Percentiles rank a stretch among this genome's conserved stretches.
phyloP scores from a whole-genome alignment of 768 basidiomycete species.

The Lactarius sp. region DNA sequence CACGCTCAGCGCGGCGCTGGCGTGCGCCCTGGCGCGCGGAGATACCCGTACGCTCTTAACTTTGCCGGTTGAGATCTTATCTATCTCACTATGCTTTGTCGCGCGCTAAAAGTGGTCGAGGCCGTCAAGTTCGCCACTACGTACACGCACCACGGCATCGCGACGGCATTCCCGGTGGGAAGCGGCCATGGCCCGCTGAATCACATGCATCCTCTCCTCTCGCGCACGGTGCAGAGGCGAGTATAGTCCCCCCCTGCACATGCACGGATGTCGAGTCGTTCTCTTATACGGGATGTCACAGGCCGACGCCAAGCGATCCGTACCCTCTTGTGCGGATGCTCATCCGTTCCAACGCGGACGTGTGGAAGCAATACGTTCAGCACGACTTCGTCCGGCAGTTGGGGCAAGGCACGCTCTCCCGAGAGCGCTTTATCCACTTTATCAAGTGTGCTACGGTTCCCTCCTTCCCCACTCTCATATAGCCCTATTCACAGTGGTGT shows the following conservation, averaged over 20 bases:
- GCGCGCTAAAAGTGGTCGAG: slow-evolving; percentile 42
- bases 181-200: slow-evolving; percentile 81
- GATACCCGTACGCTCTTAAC: slow-evolving; percentile 34
- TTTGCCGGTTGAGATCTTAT: not conserved
- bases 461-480: not conserved
- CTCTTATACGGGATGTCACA: not conserved
- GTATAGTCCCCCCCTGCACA: slow-evolving; percentile 31
- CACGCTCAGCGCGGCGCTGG: slow-evolving; percentile 81
- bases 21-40: slow-evolving; percentile 57
- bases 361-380: slow-evolving; percentile 73
- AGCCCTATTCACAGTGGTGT: not conserved
- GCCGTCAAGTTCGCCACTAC: slow-evolving; percentile 55
- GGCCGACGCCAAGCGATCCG: slow-evolving; percentile 54
- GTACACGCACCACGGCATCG: slow-evolving; percentile 76
- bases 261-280: not conserved
- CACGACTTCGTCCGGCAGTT: slow-evolving; percentile 81
- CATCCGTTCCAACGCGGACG: slow-evolving; percentile 47
- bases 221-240: slow-evolving; percentile 48
- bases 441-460: slow-evolving; percentile 53
- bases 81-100: not conserved
- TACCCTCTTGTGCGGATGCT: slow-evolving; percentile 66
- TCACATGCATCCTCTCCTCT: slow-evolving; percentile 62
- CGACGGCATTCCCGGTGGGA: slow-evolving; percentile 62
- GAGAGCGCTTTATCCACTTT: slow-evolving; percentile 72
- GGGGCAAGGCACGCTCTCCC: slow-evolving; percentile 63